These are phyloP conservation scores for Podaxis mareebaensis DNA, from an alignment of 768 basidiomycete genomes.

Conservation along the genomic window DNA sequence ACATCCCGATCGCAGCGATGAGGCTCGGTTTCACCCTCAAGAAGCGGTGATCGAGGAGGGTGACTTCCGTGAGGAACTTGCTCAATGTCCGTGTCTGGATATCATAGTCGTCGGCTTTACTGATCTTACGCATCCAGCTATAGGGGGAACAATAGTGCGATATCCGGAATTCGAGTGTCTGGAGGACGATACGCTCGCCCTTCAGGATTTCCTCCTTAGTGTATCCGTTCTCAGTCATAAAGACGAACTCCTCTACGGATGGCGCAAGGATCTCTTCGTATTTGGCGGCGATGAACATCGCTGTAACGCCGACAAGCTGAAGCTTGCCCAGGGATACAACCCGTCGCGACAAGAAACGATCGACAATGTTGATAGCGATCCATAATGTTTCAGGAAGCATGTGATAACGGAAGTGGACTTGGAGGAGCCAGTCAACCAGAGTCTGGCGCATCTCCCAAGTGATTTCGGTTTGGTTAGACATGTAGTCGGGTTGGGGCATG, in stretches of 20 bases:
- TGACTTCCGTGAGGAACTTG: slow-evolving; percentile 98
- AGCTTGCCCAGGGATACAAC: slow-evolving; percentile 88
- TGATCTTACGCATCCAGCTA: slow-evolving; percentile 98
- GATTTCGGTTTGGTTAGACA: slow-evolving; percentile 91
- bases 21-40: slow-evolving; percentile 91
- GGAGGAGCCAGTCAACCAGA: slow-evolving; percentile 96
- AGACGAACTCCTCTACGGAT: slow-evolving; percentile 96
- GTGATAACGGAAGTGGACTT: slow-evolving; percentile 97
- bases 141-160: slow-evolving; percentile 99
- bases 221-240: slow-evolving; percentile 96
- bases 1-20: slow-evolving; percentile 97
- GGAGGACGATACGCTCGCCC: slow-evolving; percentile 95
- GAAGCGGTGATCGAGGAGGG: slow-evolving; percentile 90
- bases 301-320: slow-evolving; percentile 96
- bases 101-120: slow-evolving; percentile 98
- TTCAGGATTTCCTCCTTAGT: slow-evolving; percentile 95
- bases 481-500: slow-evolving; percentile 93
- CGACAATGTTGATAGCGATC: slow-evolving; percentile 97
- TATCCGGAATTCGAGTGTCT: slow-evolving; percentile 92
- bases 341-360: slow-evolving; percentile 87
- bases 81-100: slow-evolving; percentile 95
- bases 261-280: slow-evolving; percentile 99
- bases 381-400: slow-evolving; percentile 99
- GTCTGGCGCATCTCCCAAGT: slow-evolving; percentile 94
- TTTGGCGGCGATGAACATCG: slow-evolving; percentile 98